Evolutionary conservation across 495 filamentous ascomycete genomes (phyloP).

Genomic region (Penicillium psychrofluorescens): DNA sequence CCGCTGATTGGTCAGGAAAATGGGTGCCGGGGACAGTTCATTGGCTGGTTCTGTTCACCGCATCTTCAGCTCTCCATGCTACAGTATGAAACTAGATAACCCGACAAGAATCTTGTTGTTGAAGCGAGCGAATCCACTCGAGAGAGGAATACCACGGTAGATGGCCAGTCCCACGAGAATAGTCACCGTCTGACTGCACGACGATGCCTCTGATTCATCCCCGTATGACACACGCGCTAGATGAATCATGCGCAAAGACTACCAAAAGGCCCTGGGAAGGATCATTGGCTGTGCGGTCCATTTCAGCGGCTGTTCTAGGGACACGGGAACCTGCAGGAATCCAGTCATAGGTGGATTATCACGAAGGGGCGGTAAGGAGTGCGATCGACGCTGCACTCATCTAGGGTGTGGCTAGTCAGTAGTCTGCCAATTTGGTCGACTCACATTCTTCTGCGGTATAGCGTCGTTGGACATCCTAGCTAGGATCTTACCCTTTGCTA

Average conservation of each 20-base stretch:
- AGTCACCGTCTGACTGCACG: neutral
- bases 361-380: conserved; percentile 13
- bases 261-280: too few species aligned
- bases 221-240: conserved; percentile 2
- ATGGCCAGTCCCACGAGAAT: neutral
- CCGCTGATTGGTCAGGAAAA: conserved; percentile 17
- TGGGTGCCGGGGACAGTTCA: conserved; percentile 1
- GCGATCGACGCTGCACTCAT: conserved; percentile 1
- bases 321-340: conserved; percentile 4
- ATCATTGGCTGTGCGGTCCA: conserved; percentile 9
- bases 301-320: neutral
- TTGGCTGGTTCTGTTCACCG: conserved; percentile 33
- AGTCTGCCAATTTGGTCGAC: too few species aligned
- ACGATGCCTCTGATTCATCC: conserved; percentile 15
- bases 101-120: too few species aligned
- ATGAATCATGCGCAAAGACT: conserved; percentile 10
- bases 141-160: too few species aligned
- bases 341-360: neutral
- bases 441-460: too few species aligned
- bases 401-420: neutral
- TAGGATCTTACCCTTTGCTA: too few species aligned
- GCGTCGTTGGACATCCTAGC: too few species aligned
- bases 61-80: too few species aligned
- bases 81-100: too few species aligned
- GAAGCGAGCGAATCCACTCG: too few species aligned